These are phyloP conservation scores for Limonium bicolor DNA, from an alignment of 148 eudicot genomes.

Conservation along the genomic window DNA sequence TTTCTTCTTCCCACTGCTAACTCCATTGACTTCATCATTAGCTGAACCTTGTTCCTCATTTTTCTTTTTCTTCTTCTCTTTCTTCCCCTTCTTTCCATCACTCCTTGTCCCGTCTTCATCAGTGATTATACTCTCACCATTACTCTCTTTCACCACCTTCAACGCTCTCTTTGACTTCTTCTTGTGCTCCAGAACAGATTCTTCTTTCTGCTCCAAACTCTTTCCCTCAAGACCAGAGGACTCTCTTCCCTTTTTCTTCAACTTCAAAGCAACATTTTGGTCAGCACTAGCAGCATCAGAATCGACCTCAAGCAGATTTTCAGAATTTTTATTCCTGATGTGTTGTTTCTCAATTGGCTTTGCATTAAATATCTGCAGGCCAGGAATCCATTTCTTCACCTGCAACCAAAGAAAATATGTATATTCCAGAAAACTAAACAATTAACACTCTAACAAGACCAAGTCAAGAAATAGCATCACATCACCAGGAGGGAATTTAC, in stretches of 20 bases:
- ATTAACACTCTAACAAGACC: neutral
- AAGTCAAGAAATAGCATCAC: neutral
- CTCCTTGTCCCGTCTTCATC: neutral
- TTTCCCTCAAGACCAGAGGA: neutral
- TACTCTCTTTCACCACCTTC: constrained; percentile 3
- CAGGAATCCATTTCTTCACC: constrained; percentile 60
- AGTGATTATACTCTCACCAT: neutral
- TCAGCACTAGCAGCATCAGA: constrained; percentile 5
- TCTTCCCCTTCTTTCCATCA: constrained; percentile 20
- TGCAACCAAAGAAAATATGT: constrained; percentile 16
- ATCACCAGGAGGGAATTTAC: constrained; percentile 10
- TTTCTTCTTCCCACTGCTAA: constrained; percentile 13
- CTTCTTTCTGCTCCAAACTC: neutral
- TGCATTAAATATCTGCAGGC: constrained; percentile 58
- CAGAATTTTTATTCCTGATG: constrained; percentile 18
- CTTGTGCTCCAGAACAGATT: constrained; percentile 4
- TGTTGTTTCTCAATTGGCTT: constrained; percentile 42
- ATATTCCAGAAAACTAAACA: neutral
- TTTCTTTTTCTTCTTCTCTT: constrained; percentile 18
- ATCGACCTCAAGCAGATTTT: constrained; percentile 14
- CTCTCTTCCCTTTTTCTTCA: constrained; percentile 5
- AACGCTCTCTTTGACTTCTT: constrained; percentile 7
- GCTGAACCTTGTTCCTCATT: constrained; percentile 9
- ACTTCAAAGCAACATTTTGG: neutral
- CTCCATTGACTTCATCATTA: constrained; percentile 4